Base-by-base conservation (phyloP, 1,284 basidiomycete species). In the Ceratobasidium sp. region DNA sequence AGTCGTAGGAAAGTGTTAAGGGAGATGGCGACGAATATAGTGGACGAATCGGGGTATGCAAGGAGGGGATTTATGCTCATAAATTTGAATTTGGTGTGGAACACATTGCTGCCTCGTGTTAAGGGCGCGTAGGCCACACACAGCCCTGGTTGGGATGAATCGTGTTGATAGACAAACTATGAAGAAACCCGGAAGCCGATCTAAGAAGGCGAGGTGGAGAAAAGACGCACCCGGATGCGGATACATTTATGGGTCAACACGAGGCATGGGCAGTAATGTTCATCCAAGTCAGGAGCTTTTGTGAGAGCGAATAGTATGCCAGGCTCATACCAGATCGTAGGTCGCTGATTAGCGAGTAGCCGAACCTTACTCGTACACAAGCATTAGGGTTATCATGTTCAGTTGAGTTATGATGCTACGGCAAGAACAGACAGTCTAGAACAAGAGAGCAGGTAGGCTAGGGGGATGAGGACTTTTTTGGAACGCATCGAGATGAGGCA, bases 351-450 rank as follows among this genome's bases (percentile, higher is more conserved):
- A 36, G 47, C 44, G 49, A 54, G 14, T 25, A 42, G 46, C 49
- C 36, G 60, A 54, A 42, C 5, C 60, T 64, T 7, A 54, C 58
- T 53, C 21, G 13, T 52, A 21, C 36, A 27, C 30, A 27, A 25
- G 33, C 39, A 33, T 70, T 69, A 50, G 72, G 74, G 57, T 72
- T 71, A 60, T 75, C 73, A 62, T 74, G 70, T 74, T 75, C 74
- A 76, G 72, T 75, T 59, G 74, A 74, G 69, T 73, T 73, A 73
- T 73, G 72, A 73, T 69, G 70, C 58, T 71, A 71, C 62, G 73
- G 72, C 59, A 70, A 56, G 59, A 62, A 64, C 60, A 54, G 49
- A 44, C 2, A 36, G 52, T 53, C 60, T 54, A 53, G 60, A 64
- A 64, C 60, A 64, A 64, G 25, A 64, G 50, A 41, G 21, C 23